Evolutionary conservation across 148 eudicot species (phyloP).

Genomic region (Cornus controversa): DNA sequence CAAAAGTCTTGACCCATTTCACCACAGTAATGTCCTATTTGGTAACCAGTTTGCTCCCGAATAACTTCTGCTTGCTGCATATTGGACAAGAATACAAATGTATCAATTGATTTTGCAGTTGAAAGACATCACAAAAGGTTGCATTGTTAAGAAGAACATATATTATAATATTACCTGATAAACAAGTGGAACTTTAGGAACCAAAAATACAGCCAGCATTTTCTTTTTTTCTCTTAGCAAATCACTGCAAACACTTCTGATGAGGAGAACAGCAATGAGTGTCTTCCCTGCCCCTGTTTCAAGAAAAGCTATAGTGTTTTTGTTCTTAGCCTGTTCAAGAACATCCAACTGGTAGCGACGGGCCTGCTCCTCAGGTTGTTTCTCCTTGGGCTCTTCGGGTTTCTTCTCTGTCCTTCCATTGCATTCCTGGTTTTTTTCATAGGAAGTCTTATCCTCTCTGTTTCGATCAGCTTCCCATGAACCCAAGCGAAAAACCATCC

Average conservation of each 20-base stretch:
- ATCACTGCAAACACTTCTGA: conserved; percentile 57
- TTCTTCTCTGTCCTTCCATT: conserved; percentile 45
- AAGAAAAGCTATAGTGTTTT: conserved; percentile 94
- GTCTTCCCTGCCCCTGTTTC: conserved; percentile 99
- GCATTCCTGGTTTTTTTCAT: conserved; percentile 38
- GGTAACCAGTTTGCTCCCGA: conserved; percentile 81
- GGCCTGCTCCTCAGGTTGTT: conserved; percentile 69
- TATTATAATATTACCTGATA: conserved; percentile 65
- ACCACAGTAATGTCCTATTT: conserved; percentile 98
- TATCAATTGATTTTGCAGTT: conserved; percentile 6
- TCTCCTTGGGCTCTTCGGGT: conserved; percentile 42
- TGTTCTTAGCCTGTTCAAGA: conserved; percentile 90
- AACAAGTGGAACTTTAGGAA: conserved; percentile 97
- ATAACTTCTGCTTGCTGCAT: conserved; percentile 98
- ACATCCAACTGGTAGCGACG: conserved; percentile 93
- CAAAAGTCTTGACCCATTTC: conserved; percentile 99
- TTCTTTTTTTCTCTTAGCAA: conserved; percentile 68
- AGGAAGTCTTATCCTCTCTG: conserved; percentile 39
- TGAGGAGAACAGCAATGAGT: conserved; percentile 87
- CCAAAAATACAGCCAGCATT: conserved; percentile 84
- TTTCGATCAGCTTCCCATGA: conserved; percentile 58
- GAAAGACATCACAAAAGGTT: not conserved
- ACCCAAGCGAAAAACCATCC: conserved; percentile 74
- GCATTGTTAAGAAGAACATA: not conserved
- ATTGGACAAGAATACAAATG: conserved; percentile 4